Base-by-base conservation (phyloP, 2,329 filamentous ascomycete genomes). In the Diaporthe sp. region DNA sequence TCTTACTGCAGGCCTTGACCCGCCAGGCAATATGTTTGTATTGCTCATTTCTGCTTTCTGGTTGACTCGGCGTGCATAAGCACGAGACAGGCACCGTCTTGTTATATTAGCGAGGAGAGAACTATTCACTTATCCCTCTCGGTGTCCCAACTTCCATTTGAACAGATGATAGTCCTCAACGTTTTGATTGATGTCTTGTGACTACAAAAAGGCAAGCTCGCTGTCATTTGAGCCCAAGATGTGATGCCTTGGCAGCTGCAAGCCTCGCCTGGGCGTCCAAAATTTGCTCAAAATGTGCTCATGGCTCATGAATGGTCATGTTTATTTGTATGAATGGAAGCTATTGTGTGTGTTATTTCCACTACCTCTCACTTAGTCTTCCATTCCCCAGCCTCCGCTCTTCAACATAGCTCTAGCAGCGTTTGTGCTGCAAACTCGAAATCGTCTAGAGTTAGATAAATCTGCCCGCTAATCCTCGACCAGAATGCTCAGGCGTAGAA, bases 381-480 rank as follows among this genome's bases (percentile, higher is more conserved):
- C 66, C 66, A 70, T 25, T 70, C 66, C 2, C 66, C 35, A 32
- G 50, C 50, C n/a, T 70, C 37, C 9, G 53, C 70, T 7, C 75
- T 68, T 13, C 73, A 63, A 56, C 77, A 77, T 2, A 80, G 73
- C 35, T 75, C 75, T 77, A 86, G 83, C 78, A 93, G 78, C 8
- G 86, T 82, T 59, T 84, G 79, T 0, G 85, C 92, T n/a, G 86
- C 85, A 88, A 88, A 91, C 77, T 90, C 88, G 79, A 93, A 94
- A 82, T 94, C 92, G 12, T 83, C 85, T 71, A 89, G 81, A 59
- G 92, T 92, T 50, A 94, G 81, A 80, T 93, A 95, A 1, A 93
- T 85, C 84, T 94, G 92, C 30, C 85, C 91, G 79, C 90, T 92
- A 72, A 94, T 78, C 51, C 93, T 83, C 0, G 86, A 85, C 92